Conservation (phyloP, 1,284 basidiomycete genomes). For the Tilletia indica region DNA sequence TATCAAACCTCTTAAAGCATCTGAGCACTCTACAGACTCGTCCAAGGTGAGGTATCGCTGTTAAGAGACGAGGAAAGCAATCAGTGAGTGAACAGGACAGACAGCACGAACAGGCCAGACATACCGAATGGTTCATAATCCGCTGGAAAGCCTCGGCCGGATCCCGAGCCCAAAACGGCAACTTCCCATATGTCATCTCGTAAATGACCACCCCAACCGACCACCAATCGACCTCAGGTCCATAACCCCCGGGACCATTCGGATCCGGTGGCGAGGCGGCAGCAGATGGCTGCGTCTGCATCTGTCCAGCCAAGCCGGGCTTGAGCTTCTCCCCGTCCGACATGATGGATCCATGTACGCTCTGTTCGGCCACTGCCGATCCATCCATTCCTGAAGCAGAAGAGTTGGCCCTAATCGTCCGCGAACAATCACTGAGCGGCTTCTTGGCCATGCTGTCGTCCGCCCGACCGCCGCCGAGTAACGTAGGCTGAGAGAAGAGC, state of each 20-base stretch:
- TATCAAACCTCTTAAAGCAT: neutral
- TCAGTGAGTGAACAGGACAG: conserved; percentile 31
- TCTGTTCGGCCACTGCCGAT: neutral
- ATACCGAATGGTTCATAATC: conserved; percentile 45
- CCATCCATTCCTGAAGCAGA: neutral
- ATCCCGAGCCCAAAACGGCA: conserved; percentile 50
- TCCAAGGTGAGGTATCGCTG: neutral
- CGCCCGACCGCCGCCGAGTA: neutral
- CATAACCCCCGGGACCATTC: conserved; percentile 37
- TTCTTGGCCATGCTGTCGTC: neutral
- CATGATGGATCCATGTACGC: too few species aligned
- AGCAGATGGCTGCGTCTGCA: too few species aligned
- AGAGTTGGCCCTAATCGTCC: neutral
- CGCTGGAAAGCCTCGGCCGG: conserved; percentile 48
- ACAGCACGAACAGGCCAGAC: conserved; percentile 25
- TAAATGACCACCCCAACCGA: conserved; percentile 52
- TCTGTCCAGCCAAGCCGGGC: too few species aligned
- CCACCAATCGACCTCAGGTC: conserved; percentile 55
- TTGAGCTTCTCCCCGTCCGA: too few species aligned
- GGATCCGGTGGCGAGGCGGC: neutral
- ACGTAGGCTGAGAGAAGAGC: neutral
- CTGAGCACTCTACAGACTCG: conserved; percentile 1
- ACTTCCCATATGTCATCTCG: conserved; percentile 49
- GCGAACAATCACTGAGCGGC: neutral
- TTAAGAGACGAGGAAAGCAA: conserved; percentile 30